Base-by-base conservation (phyloP, 2,329 filamentous ascomycete genomes). In the Hypoxylon sp. region DNA sequence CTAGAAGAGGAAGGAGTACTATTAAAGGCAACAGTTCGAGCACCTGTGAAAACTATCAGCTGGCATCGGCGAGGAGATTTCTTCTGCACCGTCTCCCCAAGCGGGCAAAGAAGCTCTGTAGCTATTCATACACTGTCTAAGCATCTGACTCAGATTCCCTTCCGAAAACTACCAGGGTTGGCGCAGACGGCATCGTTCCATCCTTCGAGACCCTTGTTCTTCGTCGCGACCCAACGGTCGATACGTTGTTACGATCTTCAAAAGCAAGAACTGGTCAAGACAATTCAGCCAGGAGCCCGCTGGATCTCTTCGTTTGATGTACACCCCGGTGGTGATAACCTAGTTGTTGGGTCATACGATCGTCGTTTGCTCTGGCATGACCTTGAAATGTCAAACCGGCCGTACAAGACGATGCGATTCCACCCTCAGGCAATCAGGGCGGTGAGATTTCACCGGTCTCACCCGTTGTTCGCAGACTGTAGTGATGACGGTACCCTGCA, bases 11-110 rank as follows among this genome's bases (percentile, higher is more conserved):
- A 91, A 64, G 92, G 94, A 50, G 91, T 98, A 2, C 85, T 94
- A 43, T 87, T 97, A 65, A 91, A 93, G 75, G 88, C 93, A 61
- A 94, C 93, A 5, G 91, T 98, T 11, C 89, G 92, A 68, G 89
- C 92, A 53, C 86, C 90, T 1, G 89, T 97, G 76, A 98, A 97
- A 82, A 91, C 93, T 13, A 89, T 99, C 74, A 91, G 90, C 78
- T 99, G 95, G 94, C 97, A 99, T 81, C 88, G 95, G 65, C 90
- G 93, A 67, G 96, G 96, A 73, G 95, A 98, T 79, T 98, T 98
- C 82, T 91, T 99, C 76, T 91, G 93, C 72, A 97, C 94, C 0
- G 93, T 98, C 21, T 97, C 93, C 53, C 94, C 96, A 0, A 86
- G 87, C 11, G 92, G 92, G 32, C 90, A 92, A 76, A 87, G 88